Conservation (phyloP, 805 yeast species). For the Suhomyces xylopsoci region DNA sequence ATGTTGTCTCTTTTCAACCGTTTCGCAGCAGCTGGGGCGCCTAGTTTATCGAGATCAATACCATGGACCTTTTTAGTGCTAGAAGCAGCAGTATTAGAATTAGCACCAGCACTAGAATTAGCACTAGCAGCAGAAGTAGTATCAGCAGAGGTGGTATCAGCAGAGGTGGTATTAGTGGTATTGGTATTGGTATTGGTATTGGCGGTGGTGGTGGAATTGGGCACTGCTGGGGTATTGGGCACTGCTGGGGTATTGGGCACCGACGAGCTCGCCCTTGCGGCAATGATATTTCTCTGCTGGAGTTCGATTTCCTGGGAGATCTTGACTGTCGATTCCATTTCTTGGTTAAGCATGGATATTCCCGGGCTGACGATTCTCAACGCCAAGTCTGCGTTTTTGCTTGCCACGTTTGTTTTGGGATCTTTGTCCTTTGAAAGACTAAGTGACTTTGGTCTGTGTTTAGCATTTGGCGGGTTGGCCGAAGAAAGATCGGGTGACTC, state of each 20-base stretch:
- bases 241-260: slow-evolving; percentile 1
- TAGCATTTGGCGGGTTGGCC: not conserved
- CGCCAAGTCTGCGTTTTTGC: slow-evolving; percentile 23
- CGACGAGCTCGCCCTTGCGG: slow-evolving; percentile 18
- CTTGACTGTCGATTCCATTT: slow-evolving; percentile 31
- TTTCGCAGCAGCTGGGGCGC: slow-evolving; percentile 19
- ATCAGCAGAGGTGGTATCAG: no score
- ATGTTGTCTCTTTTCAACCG: slow-evolving; percentile 32
- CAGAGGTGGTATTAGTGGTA: not conserved
- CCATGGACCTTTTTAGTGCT: not conserved
- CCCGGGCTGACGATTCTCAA: slow-evolving; percentile 35
- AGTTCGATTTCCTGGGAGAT: slow-evolving; percentile 31
- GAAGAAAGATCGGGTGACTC: slow-evolving; percentile 1
- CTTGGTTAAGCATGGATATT: slow-evolving; percentile 26
- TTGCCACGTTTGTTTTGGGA: slow-evolving; percentile 3
- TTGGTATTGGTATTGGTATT: no score
- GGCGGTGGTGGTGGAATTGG: not conserved
- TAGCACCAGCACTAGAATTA: no score
- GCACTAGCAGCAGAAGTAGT: not conserved
- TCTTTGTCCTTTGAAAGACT: slow-evolving; percentile 5
- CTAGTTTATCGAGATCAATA: slow-evolving; percentile 12
- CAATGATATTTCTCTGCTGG: slow-evolving; percentile 31
- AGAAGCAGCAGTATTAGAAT: no score
- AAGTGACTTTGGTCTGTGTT: slow-evolving; percentile 21
- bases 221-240: slow-evolving; percentile 1